phyloP scores from a whole-genome alignment of 2,329 filamentous ascomycete species.

The Aureobasidium uvarum region DNA sequence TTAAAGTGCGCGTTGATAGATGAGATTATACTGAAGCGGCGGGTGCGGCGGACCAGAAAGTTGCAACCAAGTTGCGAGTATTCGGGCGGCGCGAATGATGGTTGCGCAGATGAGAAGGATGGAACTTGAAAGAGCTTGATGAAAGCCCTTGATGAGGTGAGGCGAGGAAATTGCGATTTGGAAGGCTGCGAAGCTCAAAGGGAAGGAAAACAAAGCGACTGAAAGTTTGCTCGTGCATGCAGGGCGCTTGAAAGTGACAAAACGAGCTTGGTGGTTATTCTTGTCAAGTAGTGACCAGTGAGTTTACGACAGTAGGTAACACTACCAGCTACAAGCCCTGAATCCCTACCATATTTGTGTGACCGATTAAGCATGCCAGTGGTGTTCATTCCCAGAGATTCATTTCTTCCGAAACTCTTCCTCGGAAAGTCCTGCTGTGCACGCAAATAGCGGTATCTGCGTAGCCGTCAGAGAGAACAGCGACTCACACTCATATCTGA shows the following conservation, averaged over 20 bases:
- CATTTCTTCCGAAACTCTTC: not conserved
- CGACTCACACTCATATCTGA: too few species aligned
- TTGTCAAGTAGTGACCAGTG: not conserved
- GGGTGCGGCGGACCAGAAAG: too few species aligned
- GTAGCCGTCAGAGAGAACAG: too few species aligned
- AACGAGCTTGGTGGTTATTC: not conserved
- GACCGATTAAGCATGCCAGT: too few species aligned
- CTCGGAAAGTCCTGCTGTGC: too few species aligned
- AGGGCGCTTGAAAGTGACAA: not conserved
- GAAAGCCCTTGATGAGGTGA: not conserved
- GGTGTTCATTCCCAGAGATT: too few species aligned
- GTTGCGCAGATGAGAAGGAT: not conserved
- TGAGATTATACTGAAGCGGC: not conserved
- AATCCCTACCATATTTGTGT: too few species aligned
- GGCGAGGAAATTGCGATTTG: not conserved
- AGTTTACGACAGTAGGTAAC: too few species aligned
- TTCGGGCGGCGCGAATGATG: not conserved
- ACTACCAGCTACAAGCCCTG: too few species aligned
- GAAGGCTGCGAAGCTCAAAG: not conserved
- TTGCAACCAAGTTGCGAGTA: not conserved
- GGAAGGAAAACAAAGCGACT: not conserved
- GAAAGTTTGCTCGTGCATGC: not conserved
- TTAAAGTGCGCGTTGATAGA: not conserved
- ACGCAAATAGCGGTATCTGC: too few species aligned
- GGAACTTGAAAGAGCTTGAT: not conserved